These are phyloP conservation scores for Thielaviopsis ethacetica DNA, from an alignment of 2,329 filamentous ascomycete genomes.

Conservation along the genomic window DNA sequence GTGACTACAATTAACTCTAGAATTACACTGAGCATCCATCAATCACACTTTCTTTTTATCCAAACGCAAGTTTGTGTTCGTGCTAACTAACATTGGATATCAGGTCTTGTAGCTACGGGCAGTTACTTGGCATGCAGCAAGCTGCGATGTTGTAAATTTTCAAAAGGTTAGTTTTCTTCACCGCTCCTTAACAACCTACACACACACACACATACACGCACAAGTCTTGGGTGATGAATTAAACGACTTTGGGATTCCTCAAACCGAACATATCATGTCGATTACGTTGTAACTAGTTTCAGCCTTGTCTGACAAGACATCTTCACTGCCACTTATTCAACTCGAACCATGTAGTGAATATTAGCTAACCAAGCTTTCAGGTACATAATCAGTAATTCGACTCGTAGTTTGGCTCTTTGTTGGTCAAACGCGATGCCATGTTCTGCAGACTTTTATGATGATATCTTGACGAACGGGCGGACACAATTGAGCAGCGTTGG, in stretches of 20 bases:
- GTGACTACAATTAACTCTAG: slow-evolving; percentile 34
- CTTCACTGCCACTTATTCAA: slow-evolving; percentile 18
- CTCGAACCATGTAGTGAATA: slow-evolving; percentile 15
- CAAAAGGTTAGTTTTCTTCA: slow-evolving; percentile 30
- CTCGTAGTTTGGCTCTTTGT: neutral
- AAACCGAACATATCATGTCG: slow-evolving; percentile 50
- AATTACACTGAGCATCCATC: slow-evolving; percentile 38
- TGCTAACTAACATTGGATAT: slow-evolving; percentile 2
- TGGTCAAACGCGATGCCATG: neutral
- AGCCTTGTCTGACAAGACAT: slow-evolving; percentile 48
- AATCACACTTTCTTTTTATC: neutral
- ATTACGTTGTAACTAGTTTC: slow-evolving; percentile 45
- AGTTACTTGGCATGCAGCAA: neutral
- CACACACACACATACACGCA: neutral
- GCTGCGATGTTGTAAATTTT: slow-evolving; percentile 1
- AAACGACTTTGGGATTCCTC: slow-evolving; percentile 51
- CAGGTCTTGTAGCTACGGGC: neutral
- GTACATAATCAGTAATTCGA: slow-evolving; percentile 12
- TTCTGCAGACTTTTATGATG: slow-evolving; percentile 31
- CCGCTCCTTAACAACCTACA: slow-evolving; percentile 15
- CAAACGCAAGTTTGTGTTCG: slow-evolving; percentile 2
- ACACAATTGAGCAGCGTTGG: slow-evolving; percentile 41
- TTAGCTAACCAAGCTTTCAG: slow-evolving; percentile 10
- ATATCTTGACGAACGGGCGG: slow-evolving; percentile 54
- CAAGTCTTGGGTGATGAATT: slow-evolving; percentile 38